Evolutionary conservation across 495 filamentous ascomycete species (phyloP).

Genomic region (Penicillium psychrofluorescens): DNA sequence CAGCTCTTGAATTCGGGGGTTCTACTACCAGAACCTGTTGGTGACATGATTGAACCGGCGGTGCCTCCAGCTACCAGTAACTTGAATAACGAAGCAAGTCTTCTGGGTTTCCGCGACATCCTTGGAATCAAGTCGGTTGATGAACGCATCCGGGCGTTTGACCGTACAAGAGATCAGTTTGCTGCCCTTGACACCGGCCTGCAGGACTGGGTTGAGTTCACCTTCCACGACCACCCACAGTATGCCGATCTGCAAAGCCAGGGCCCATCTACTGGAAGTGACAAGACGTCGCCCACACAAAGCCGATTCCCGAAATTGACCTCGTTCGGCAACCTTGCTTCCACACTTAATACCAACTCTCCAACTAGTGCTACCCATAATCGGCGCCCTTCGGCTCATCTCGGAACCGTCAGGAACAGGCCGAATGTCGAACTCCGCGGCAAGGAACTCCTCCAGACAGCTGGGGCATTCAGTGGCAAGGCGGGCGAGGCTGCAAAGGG

Average conservation of each 20-base stretch:
- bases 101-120: slow-evolving; percentile 64
- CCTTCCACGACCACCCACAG: slow-evolving; percentile 43
- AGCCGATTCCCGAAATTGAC: slow-evolving; percentile 41
- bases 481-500: slow-evolving; percentile 75
- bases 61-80: background rate
- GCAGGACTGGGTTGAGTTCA: slow-evolving; percentile 59
- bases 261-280: slow-evolving; percentile 19
- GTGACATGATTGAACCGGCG: background rate
- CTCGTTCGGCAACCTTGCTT: slow-evolving; percentile 24
- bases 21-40: background rate
- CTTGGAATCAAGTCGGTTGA: slow-evolving; percentile 49
- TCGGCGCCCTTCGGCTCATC: slow-evolving; percentile 27
- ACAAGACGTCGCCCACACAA: slow-evolving; percentile 27
- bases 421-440: slow-evolving; percentile 60
- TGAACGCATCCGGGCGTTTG: slow-evolving; percentile 63
- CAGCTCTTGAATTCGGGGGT: slow-evolving; percentile 8
- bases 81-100: slow-evolving; percentile 27
- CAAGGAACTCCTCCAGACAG: slow-evolving; percentile 78
- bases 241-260: slow-evolving; percentile 35
- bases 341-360: slow-evolving; percentile 35
- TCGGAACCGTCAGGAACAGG: slow-evolving; percentile 33
- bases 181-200: slow-evolving; percentile 67
- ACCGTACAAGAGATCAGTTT: slow-evolving; percentile 62
- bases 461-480: slow-evolving; percentile 63
- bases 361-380: slow-evolving; percentile 25